A percentile compares a stretch with the other conserved stretches of the same genome.
Evolutionary conservation across 768 basidiomycete genomes (phyloP).

Genomic region (Suillus subalutaceus): DNA sequence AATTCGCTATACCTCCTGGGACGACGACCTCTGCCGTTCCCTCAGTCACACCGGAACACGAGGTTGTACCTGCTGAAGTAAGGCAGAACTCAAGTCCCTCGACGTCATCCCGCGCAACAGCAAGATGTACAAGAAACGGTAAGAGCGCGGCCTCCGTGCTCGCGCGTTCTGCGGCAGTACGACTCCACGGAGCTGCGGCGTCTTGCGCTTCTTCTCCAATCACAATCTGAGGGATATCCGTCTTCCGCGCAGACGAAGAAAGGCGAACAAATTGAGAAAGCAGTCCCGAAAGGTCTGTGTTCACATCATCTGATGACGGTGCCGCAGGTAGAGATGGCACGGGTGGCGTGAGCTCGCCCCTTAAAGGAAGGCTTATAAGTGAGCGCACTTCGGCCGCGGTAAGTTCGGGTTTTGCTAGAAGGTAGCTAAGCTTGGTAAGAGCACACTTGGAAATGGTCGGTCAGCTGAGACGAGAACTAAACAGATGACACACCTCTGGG

Average conservation of each 20-base stretch:
- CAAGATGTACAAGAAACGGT: constrained; percentile 79
- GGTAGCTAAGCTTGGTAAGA: constrained; percentile 85
- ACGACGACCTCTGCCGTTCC: constrained; percentile 33
- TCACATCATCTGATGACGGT: constrained; percentile 44
- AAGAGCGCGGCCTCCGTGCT: constrained; percentile 70
- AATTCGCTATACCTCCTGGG: constrained; percentile 74
- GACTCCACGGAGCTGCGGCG: constrained; percentile 69
- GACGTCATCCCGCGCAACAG: constrained; percentile 70
- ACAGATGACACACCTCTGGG: constrained; percentile 67
- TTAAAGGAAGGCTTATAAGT: constrained; percentile 76
- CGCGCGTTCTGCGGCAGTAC: constrained; percentile 76
- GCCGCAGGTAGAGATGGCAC: constrained; percentile 46
- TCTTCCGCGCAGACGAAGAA: constrained; percentile 43
- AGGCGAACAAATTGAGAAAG: constrained; percentile 72
- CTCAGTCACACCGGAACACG: constrained; percentile 27
- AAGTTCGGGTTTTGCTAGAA: constrained; percentile 85
- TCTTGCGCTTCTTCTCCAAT: constrained; percentile 44
- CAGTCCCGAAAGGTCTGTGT: constrained; percentile 65
- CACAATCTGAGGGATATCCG: constrained; percentile 37
- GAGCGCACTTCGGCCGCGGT: constrained; percentile 67
- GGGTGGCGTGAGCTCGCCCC: constrained; percentile 81
- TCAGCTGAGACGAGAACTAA: constrained; percentile 4
- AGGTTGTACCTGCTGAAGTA: constrained; percentile 10
- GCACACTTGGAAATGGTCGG: constrained; percentile 63
- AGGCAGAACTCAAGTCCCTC: constrained; percentile 67